Evolutionary conservation across 306 rosid species (phyloP).

Genomic region (Inga laurina): DNA sequence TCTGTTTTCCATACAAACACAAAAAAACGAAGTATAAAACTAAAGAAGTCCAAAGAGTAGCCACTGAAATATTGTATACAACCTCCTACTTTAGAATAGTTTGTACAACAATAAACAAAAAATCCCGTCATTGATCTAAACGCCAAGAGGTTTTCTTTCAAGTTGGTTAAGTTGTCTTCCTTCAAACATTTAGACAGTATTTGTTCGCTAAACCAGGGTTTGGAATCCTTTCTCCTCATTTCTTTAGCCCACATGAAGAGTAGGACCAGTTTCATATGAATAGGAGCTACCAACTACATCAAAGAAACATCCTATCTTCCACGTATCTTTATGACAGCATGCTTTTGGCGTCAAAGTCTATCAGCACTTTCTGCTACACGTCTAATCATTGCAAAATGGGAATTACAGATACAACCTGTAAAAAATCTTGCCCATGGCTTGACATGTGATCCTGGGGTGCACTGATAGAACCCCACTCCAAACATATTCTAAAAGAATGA

Average conservation of each 20-base stretch:
- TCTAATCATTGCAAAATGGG: too few species aligned
- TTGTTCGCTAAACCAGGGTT: neutral
- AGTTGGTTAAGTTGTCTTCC: neutral
- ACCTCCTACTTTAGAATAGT: neutral
- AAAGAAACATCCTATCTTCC: too few species aligned
- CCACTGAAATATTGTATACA: neutral
- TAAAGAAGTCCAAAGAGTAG: neutral
- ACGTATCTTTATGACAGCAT: too few species aligned
- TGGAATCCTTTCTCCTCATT: neutral
- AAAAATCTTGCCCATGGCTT: too few species aligned
- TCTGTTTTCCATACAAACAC: neutral
- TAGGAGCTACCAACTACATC: neutral
- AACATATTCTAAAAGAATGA: neutral
- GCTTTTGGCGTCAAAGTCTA: too few species aligned
- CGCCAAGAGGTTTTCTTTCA: neutral
- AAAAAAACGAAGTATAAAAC: neutral
- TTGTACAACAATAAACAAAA: too few species aligned
- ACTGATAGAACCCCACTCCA: neutral
- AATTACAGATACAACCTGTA: too few species aligned
- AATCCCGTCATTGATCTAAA: too few species aligned
- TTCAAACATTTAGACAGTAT: neutral
- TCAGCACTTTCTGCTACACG: too few species aligned
- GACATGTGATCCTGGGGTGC: neutral
- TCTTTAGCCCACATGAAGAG: neutral
- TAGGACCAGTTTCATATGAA: neutral